Base-by-base conservation (phyloP, 495 filamentous ascomycete species). In the Xylaria curta region DNA sequence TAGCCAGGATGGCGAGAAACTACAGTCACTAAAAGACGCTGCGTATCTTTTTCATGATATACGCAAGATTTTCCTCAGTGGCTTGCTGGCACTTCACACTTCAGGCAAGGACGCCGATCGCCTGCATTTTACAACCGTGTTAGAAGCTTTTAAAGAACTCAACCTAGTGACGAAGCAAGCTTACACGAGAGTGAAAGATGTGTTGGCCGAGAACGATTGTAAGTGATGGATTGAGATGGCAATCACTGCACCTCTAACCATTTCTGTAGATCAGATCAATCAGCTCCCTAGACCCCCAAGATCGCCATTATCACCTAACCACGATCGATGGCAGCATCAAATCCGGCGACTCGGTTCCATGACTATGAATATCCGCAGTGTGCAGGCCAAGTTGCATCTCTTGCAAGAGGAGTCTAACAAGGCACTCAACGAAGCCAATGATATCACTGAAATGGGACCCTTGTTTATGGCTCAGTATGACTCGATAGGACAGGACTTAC, bases 331-430 rank as follows among this genome's bases (percentile, higher is more conserved):
- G 78, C 91, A 94, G 60, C 89, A 90, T 40, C 96, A 97, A 79
- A 89, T 97, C 60, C 89, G 93, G 71, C 93, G 94, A 76, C 85
- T 99, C 56, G 93, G 91, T 79, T 91, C 92, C 6, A 87, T 99
- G 31, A 97, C 94, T 1, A 92, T 95, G 73, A 95, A 95, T 24
- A 95, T 99, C 66, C 91, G 94, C 13, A 92, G 93, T 10, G 89
- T 99, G 31, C 95, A 98, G 79, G 96, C 96, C 36, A 98, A 97
- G 80, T 91, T 99, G 85, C 94, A 97, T 66, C 85, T 99, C 19
- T 82, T 98, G 56, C 91, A 94, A 44, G 96, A 99, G 81, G 94
- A 97, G 80, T 94, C 93, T 7, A 91, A 92, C 74, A 88, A 88
- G 72, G 88, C 89, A 63, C 82, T 97, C 24, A 91, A 94, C 74